Evolutionary conservation across 2,329 filamentous ascomycete species (phyloP), one percentile per base, ranked within the genome.

Genomic region (Penicillium sp.): DNA sequence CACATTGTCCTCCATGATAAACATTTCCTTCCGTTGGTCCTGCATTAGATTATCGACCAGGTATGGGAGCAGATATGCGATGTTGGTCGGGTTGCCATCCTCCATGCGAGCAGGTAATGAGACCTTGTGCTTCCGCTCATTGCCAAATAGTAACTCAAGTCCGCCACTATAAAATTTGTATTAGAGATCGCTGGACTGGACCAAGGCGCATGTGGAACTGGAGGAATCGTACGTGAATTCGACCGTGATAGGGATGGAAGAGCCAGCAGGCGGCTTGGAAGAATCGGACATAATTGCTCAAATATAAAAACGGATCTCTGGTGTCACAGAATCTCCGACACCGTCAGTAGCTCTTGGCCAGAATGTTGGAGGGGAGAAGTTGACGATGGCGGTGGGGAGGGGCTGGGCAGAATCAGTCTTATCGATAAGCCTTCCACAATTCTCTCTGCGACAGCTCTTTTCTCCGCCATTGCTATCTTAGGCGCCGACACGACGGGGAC

Each of bases 121-220:
- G 48, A 99, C 74, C 22, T 82, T 79, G 74, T 94, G 90, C 67
- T 87, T 89, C 57, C 89, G 86, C 77, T 92, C 82, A 74, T 96
- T 89, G 35, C 88, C 87, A 79, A 99, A 99, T 65, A 99, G 88
- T 80, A 96, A 90, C 79, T 99, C 95, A 17, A 99, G 85, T 22
- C 95, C 95, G 63, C 95, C 95, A 65, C 95, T 93, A 65, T 67
- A 38, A 53, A 54, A 38, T 57, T 39, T 39, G 12, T 56, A 53
- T 62, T 54, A 55, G 38, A 57, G 14, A 25, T 43, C 14, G 42
- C 38, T 12, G 38, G 57, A 51, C 17, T 12, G 38, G 57, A 51
- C 17, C 12, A 47, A 57, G 39, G 5, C 5, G 6, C 12, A 17
- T 20, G 51, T 28, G 25, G 41, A 51, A 49, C 42, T 25, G 57